phyloP scores from a whole-genome alignment of 2,329 filamentous ascomycete genomes.

The Ophiosphaerella herpotricha region DNA sequence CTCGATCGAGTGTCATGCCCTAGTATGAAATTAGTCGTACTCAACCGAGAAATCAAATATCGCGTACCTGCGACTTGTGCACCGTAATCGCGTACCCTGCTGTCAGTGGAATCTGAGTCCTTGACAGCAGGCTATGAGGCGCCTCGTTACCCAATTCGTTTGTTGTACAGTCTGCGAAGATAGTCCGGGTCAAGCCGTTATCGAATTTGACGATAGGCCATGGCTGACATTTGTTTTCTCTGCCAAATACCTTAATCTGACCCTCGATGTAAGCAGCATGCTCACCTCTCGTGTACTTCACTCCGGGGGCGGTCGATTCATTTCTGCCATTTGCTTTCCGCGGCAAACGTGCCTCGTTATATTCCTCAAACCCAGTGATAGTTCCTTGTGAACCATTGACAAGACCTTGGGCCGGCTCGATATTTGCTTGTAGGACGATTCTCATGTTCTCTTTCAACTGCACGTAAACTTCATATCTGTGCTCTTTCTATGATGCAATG shows the following conservation, averaged over 20 bases:
- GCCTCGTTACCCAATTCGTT: slow-evolving; percentile 52
- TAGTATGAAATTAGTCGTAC: slow-evolving; percentile 1
- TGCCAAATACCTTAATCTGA: slow-evolving; percentile 49
- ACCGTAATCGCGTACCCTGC: slow-evolving; percentile 67
- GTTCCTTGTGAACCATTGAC: slow-evolving; percentile 44
- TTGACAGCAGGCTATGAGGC: slow-evolving; percentile 55
- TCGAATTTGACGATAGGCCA: slow-evolving; percentile 62
- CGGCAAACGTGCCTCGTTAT: slow-evolving; percentile 34
- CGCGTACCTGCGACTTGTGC: slow-evolving; percentile 57
- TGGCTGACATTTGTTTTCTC: slow-evolving; percentile 32
- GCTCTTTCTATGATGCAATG: slow-evolving; percentile 39
- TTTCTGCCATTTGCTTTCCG: slow-evolving; percentile 15
- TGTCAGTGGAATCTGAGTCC: slow-evolving; percentile 66
- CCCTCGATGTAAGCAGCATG: slow-evolving; percentile 44
- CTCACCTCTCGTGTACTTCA: slow-evolving; percentile 40
- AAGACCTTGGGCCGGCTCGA: slow-evolving; percentile 41
- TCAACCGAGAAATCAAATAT: background rate
- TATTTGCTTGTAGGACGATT: slow-evolving; percentile 59
- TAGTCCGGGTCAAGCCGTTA: slow-evolving; percentile 52
- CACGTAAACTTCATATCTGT: slow-evolving; percentile 52
- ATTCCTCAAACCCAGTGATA: slow-evolving; percentile 45
- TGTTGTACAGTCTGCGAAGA: slow-evolving; percentile 58
- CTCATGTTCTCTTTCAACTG: slow-evolving; percentile 58
- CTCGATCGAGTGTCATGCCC: slow-evolving; percentile 65
- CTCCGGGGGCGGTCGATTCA: slow-evolving; percentile 4